Evolutionary conservation across 2,329 filamentous ascomycete genomes (phyloP).

Genomic region (Arthrobotrys conoides): DNA sequence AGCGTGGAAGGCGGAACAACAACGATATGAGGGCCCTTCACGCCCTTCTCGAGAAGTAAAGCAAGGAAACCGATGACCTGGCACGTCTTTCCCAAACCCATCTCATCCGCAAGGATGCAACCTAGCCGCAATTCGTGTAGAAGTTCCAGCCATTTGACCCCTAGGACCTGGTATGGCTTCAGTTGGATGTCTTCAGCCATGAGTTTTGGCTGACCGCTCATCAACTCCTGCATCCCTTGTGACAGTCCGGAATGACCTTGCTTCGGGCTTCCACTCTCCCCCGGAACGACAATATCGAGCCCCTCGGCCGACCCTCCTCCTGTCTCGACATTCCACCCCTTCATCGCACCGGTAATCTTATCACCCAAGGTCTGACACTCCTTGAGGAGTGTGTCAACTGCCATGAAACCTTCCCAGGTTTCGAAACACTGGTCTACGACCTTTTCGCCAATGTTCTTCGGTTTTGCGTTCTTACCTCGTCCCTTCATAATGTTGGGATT

Average conservation of each 20-base stretch:
- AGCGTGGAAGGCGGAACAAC: conserved; percentile 93
- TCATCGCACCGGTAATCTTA: conserved; percentile 76
- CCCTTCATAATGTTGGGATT: conserved; percentile 72
- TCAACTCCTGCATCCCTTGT: conserved; percentile 67
- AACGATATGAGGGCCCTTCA: conserved; percentile 82
- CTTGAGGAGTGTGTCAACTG: conserved; percentile 84
- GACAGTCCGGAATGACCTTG: conserved; percentile 63
- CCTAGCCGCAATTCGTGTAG: conserved; percentile 84
- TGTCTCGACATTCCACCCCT: conserved; percentile 76
- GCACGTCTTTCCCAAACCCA: conserved; percentile 96
- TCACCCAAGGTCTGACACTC: conserved; percentile 81
- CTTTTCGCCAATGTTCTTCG: conserved; percentile 75
- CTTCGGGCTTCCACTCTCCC: conserved; percentile 67
- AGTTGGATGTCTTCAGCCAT: conserved; percentile 83
- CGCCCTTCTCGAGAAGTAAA: conserved; percentile 79
- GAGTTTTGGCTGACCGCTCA: conserved; percentile 78
- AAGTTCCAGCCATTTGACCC: conserved; percentile 92
- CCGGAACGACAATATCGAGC: conserved; percentile 70
- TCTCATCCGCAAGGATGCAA: conserved; percentile 95
- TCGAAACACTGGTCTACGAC: conserved; percentile 77
- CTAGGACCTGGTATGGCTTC: conserved; percentile 94
- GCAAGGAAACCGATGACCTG: conserved; percentile 94
- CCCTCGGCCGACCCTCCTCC: conserved; percentile 74
- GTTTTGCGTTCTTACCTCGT: conserved; percentile 71
- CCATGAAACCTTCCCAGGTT: conserved; percentile 84